These are phyloP conservation scores for Blastomyces percursus DNA, from an alignment of 2,329 filamentous ascomycete genomes.

Conservation along the genomic window DNA sequence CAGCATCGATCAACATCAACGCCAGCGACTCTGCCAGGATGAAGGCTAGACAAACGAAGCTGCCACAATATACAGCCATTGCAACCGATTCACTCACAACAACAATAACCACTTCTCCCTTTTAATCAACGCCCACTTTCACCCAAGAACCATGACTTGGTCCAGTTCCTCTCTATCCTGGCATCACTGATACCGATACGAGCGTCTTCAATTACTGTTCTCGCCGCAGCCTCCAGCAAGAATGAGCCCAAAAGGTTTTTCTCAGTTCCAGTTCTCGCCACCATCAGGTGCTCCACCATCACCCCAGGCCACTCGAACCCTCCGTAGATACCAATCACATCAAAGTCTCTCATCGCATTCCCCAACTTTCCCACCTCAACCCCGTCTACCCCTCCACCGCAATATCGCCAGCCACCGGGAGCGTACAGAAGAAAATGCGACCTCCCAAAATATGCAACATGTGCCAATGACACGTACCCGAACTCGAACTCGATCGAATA, in stretches of 20 bases:
- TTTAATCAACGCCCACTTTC: background rate
- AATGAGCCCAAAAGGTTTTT: conserved; percentile 18
- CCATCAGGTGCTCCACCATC: conserved; percentile 32
- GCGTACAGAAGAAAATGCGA: conserved; percentile 7
- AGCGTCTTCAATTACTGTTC: conserved; percentile 6
- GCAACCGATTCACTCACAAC: background rate
- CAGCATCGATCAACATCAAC: background rate
- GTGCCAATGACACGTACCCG: conserved; percentile 28
- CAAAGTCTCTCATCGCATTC: conserved; percentile 49
- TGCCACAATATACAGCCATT: background rate
- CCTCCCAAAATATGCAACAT: conserved; percentile 19
- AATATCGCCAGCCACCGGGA: conserved; percentile 17
- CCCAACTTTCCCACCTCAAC: conserved; percentile 52
- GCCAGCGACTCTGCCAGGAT: background rate
- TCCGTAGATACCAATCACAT: conserved; percentile 66
- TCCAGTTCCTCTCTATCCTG: background rate
- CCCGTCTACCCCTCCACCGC: conserved; percentile 39
- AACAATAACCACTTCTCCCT: background rate
- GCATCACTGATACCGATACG: conserved; percentile 16
- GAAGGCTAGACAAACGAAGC: background rate
- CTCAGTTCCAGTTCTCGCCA: conserved; percentile 18
- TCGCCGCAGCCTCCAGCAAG: conserved; percentile 7
- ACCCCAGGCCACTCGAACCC: conserved; percentile 53
- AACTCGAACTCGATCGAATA: conserved; percentile 55
- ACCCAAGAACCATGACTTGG: background rate